Evolutionary conservation across 371 early-diverging fungal species (phyloP).

Genomic region (Fennellomyces sp.): DNA sequence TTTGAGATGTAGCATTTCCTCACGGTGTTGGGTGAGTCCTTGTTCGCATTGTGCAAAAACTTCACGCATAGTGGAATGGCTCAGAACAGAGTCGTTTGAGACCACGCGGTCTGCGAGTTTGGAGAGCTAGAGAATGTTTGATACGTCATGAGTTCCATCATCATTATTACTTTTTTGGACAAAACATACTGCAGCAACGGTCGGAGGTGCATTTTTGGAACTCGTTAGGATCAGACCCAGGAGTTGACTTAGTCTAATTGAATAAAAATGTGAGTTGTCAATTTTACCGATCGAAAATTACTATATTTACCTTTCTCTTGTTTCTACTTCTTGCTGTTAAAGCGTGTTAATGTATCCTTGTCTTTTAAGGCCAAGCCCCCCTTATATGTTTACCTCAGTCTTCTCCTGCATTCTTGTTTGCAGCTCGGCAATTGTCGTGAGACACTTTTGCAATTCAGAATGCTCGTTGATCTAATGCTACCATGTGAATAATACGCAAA

Average conservation of each 20-base stretch:
- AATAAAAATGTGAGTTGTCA: neutral
- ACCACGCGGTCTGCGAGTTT: neutral
- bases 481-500: neutral
- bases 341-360: no score
- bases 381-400: slow-evolving; percentile 31
- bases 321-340: slow-evolving; percentile 37
- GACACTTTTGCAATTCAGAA: slow-evolving; percentile 83
- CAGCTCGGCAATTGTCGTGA: slow-evolving; percentile 76
- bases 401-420: slow-evolving; percentile 75
- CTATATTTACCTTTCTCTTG: slow-evolving; percentile 26
- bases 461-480: slow-evolving; percentile 63
- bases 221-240: slow-evolving; percentile 39
- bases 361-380: no score
- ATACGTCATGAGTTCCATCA: no score
- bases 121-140: neutral
- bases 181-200: slow-evolving; percentile 4
- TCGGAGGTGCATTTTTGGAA: slow-evolving; percentile 19
- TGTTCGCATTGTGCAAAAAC: slow-evolving; percentile 41
- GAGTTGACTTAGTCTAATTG: slow-evolving; percentile 25
- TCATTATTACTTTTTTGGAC: neutral
- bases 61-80: slow-evolving; percentile 25
- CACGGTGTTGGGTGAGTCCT: slow-evolving; percentile 24
- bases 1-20: slow-evolving; percentile 4
- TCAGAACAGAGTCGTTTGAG: neutral
- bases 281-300: neutral